Base-by-base conservation (phyloP, 2,329 filamentous ascomycete genomes). In the Pseudogymnoascus sp. region DNA sequence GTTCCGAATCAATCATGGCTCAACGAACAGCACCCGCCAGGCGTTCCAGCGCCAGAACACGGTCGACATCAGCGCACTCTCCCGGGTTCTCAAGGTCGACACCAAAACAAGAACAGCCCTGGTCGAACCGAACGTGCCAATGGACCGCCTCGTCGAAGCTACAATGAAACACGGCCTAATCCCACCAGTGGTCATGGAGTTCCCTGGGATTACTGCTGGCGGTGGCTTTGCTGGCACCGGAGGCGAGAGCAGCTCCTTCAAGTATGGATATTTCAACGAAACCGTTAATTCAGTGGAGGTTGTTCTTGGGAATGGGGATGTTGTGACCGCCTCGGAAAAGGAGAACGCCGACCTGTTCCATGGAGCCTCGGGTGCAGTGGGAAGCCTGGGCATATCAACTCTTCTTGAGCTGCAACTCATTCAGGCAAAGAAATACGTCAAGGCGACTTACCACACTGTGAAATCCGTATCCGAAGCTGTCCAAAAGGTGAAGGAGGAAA, bases 41-140 rank as follows among this genome's bases (percentile, higher is more conserved):
- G 76, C 76, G 7, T 69, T 77, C 47, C 74, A 76, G 40, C 74
- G 72, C 26, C 73, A 75, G 59, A 69, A 72, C 13, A 74, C 80
- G 62, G 74, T 83, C 50, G 79, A 82, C 66, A 81, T 79, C n/a
- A 79, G 75, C 66, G 71, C 69, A 3, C 74, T 82, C n/a, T 77
- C 76, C 35, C 72, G 80, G 68, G 76, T 83, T 1, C 66, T 83
- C 7, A 66, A 71, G 6, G 74, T 83, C 56, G 73, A 81, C 67
- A 67, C 67, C 8, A 64, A 72, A 14, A 73, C 70, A 5, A 78
- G 76, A 65, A 80, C 76, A 11, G 78, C 76, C 59, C 68, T 84
- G 0, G 86, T 88, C 0, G 86, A 90, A 69, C 86, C 86, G 0
- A 90, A 89, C 67, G 86, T 90, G 3, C 78, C 85, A 0, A 89